Base-by-base conservation (phyloP, 1,284 basidiomycete genomes). In the Ustilago bromivora region DNA sequence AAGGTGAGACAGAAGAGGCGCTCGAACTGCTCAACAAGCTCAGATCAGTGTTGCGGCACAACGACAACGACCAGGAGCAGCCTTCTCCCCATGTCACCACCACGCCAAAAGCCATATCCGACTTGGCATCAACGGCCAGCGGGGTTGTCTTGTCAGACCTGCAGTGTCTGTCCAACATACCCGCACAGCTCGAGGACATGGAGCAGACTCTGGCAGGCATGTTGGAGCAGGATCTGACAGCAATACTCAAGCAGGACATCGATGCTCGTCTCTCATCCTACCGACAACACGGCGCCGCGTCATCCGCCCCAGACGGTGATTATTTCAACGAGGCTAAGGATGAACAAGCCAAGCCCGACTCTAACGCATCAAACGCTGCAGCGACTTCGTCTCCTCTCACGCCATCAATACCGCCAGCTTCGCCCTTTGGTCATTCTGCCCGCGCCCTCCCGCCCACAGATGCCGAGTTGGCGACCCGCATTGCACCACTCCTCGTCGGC, bases 401-500 rank as follows among this genome's bases (percentile, higher is more conserved):
- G 0, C 63, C 66, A 2, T 61, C 61, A 47, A 67, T 66, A 19
- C 43, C 59, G 15, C 74, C 74, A 19, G 23, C 62, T 1, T 71
- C 67, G 8, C 65, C 74, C 1, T 68, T 66, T 23, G 66, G 63
- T 6, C 57, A 77, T 32, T 62, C 66, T 17, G 57, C 57, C 15
- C 41, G 49, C 9, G 35, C 57, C 2, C 70, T 73, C 13, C 61
- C 73, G 1, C 13, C 54, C 1, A 2, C 15, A 28, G 75, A 79
- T 31, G 61, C 64, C 1, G 61, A 60, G 3, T 81, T 93, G 34
- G 88, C 89, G 56, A 91, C 93, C 71, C 88, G 90, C 52, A 81
- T 94, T 54, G 89, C 89, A 19, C 93, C 94, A 0, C 86, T 95
- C 57, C 86, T 97, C 31, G 88, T 91, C 35, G 93, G 93, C 0